Evolutionary conservation across 2,329 filamentous ascomycete species (phyloP).

Genomic region (Corinectria fuckeliana): DNA sequence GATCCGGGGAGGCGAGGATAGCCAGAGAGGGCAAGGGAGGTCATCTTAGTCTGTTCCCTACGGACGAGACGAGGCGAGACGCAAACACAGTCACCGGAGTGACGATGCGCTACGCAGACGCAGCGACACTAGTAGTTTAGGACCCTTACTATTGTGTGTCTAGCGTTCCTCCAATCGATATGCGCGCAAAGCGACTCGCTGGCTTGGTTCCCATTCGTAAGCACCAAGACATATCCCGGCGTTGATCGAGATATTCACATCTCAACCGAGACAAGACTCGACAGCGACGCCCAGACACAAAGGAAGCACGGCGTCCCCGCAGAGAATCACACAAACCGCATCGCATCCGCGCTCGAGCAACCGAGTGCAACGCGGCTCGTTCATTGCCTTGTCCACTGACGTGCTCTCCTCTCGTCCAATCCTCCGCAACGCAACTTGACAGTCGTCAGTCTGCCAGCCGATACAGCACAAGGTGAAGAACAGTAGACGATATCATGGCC

Average conservation of each 20-base stretch:
- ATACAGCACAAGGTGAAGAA: not conserved
- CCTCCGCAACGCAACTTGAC: not conserved
- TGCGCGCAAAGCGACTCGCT: not conserved
- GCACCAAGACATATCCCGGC: not conserved
- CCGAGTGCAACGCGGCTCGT: not conserved
- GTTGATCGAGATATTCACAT: not conserved
- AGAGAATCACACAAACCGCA: not conserved
- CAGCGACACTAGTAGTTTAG: not conserved
- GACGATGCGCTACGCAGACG: not conserved
- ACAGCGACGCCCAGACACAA: not conserved
- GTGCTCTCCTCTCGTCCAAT: not conserved
- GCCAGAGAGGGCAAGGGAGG: not conserved
- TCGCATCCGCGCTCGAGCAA: not conserved
- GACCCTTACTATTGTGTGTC: not conserved
- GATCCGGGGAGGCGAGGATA: not conserved
- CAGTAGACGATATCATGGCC: not conserved
- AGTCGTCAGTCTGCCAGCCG: not conserved
- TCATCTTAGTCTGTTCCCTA: not conserved
- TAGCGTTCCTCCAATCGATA: not conserved
- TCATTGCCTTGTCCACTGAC: not conserved
- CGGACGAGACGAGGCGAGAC: not conserved
- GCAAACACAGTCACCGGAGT: not conserved
- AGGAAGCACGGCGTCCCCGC: not conserved
- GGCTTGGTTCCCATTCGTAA: not conserved
- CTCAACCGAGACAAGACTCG: not conserved